Evolutionary conservation across 257 asterid genomes (phyloP), one percentile per base, ranked within the genome.

Genomic region (Ajuga chamaepitys): DNA sequence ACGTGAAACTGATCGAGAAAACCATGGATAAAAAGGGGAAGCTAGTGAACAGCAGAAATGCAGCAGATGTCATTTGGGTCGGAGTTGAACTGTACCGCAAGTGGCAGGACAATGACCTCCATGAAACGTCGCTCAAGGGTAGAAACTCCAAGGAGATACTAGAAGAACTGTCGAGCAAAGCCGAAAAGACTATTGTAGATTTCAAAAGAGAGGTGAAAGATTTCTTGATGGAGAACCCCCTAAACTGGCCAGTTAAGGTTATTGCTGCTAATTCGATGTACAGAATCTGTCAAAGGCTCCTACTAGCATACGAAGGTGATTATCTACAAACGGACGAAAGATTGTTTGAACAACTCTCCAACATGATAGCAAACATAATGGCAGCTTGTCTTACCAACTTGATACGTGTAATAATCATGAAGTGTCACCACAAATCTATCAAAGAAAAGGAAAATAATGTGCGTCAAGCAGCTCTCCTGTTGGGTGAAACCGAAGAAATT

Each of bases 191-290:
- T 18, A 46, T 76, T 21, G 0, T 47, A 10, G 76, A 79, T 21
- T 67, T 72, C 64, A 64, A 72, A 45, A 58, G 44, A 14, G 73
- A 65, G 25, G 40, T 55, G 0, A 44, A 64, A 16, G 64, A 75
- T 58, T 44, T 22, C 54, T 16, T 74, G 24, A 57, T 71, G 68
- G 77, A 74, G 12, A 70, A 74, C 44, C 72, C 73, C 2, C 63
- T 32, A 1, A 66, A 74, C 57, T 80, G 84, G 84, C 78, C 81
- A 0, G 55, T 46, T 7, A 58, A 60, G 47, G 67, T 58, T 16
- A 41, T 78, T 35, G 77, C 80, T 38, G 83, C 80, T n/a, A 74
- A 78, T 54, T 56, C 83, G 5, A 78, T 78, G 83, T 74, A 78
- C 72, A 58, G 77, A 18, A 56, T 74, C 41, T 70, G 72, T 56